Conservation (phyloP, 768 basidiomycete species). For the Pleurotus cornucopiae region DNA sequence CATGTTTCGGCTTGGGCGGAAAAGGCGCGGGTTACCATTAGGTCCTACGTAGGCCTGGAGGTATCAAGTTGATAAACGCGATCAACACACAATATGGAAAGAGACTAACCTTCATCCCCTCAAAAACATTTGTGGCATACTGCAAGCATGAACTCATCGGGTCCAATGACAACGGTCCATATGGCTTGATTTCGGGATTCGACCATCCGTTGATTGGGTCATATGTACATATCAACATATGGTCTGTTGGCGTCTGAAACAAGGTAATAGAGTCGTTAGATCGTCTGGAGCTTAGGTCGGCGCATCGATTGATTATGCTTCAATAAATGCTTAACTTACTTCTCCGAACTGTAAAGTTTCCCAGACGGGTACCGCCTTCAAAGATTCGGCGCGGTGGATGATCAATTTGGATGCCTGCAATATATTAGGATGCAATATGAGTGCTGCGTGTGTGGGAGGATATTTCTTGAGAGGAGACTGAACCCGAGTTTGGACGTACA, state of each 20-base stretch:
- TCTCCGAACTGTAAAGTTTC: conserved; percentile 54
- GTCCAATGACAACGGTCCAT: conserved; percentile 64
- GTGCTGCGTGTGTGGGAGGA: too few relatives aligned
- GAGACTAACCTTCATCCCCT: conserved; percentile 68
- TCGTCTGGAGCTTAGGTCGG: too few relatives aligned
- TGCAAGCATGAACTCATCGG: conserved; percentile 79
- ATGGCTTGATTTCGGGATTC: conserved; percentile 69
- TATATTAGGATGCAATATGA: not conserved
- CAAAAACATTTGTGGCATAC: conserved; percentile 82
- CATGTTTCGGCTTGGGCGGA: conserved; percentile 86
- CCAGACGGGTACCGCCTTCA: conserved; percentile 47
- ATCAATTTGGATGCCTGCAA: conserved; percentile 52
- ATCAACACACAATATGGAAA: not conserved
- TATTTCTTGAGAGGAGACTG: not conserved
- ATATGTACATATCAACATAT: conserved; percentile 72
- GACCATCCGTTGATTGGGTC: conserved; percentile 65
- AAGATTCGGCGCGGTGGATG: conserved; percentile 37
- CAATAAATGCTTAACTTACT: conserved; percentile 26
- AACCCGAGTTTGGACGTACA: not conserved
- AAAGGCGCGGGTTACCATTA: conserved; percentile 72
- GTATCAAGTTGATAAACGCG: not conserved
- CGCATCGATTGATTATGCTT: not conserved
- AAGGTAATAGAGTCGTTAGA: conserved; percentile 1
- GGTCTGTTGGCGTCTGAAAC: conserved; percentile 61
- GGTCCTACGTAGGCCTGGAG: conserved; percentile 62